Base-by-base conservation (phyloP, 2,329 filamentous ascomycete species). In the Calonectria naviculata region DNA sequence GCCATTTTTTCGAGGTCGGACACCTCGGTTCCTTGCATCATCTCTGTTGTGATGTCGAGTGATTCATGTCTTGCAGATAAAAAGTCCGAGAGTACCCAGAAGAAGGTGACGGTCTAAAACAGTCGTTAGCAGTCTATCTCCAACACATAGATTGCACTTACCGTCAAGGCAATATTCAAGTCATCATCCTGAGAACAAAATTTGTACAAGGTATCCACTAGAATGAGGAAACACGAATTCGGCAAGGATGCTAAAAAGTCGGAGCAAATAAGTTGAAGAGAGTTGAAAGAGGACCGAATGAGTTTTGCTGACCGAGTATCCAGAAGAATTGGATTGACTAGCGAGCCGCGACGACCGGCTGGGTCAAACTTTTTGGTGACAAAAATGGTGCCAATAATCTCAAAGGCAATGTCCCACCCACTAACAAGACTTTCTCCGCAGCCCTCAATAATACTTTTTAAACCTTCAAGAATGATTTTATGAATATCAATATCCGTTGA, bases 31-130 rank as follows among this genome's bases (percentile, higher is more conserved):
- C 87, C 85, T 52, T 86, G 83, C 67, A 92, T 86, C 70, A 92
- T 85, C 62, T 87, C 86, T 49, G 88, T 84, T 0, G 88, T 91
- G 36, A 93, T 89, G 1, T 88, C 87, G 52, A 92, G 88, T 0
- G 88, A 86, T 69, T 86, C 87, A 65, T 87, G 90, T 75, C 89
- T 90, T 4, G 87, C 84, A 1, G 90, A 92, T 5, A 98, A 87
- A 74, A 95, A 97, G 81, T 98, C 95, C 0, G 96, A 98, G 9
- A 98, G 89, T 65, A 96, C 95, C 95, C 95, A 98, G 81, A 98
- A 97, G 80, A 97, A 97, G 0, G 96, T 98, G 10, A 98, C 94
- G 1, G 95, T 97, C 90, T 94, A 62, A 4, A 9, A 42, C 1
- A 44, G 5, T 49, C n/a, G 21, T 78, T 36, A 78, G 74, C 21